Percentiles rank a stretch among this genome's conserved stretches.
These are phyloP conservation scores for Allomyces macrogynus DNA, from an alignment of 192 early-diverging fungal genomes.

Conservation along the genomic window DNA sequence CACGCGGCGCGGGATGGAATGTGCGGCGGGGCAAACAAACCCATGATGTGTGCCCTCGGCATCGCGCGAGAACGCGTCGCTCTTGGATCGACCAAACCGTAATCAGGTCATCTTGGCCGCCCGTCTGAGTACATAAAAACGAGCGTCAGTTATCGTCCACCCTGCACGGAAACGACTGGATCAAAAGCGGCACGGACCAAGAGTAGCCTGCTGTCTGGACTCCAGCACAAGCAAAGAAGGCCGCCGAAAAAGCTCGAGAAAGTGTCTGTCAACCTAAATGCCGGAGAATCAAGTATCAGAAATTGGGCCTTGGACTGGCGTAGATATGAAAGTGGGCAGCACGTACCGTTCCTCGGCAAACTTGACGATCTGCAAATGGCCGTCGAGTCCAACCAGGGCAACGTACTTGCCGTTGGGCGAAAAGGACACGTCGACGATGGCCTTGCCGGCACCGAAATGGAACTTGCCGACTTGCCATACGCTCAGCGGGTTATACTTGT, in stretches of 20 bases:
- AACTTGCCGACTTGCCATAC: conserved; percentile 52
- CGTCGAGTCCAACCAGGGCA: conserved; percentile 63
- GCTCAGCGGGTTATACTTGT: conserved; percentile 59
- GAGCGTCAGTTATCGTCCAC: not conserved
- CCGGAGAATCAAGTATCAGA: not conserved
- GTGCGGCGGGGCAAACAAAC: no score
- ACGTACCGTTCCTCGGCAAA: conserved; percentile 34
- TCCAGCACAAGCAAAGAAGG: conserved; percentile 69
- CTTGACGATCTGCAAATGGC: conserved; percentile 55
- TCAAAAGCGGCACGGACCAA: conserved; percentile 13
- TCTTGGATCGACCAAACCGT: not conserved
- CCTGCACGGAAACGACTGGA: not conserved
- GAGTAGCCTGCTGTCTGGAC: conserved; percentile 68
- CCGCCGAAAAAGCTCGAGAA: conserved; percentile 73
- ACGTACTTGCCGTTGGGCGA: conserved; percentile 64
- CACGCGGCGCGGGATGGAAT: no score
- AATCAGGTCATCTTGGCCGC: not conserved
- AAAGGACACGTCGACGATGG: conserved; percentile 19
- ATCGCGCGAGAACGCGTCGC: not conserved
- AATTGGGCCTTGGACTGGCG: no score
- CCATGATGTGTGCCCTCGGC: not conserved
- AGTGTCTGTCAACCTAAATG: conserved; percentile 40
- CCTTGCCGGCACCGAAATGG: conserved; percentile 8
- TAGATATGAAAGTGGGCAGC: not conserved
- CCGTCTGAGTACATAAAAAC: not conserved